Evolutionary conservation across 2,329 filamentous ascomycete genomes (phyloP).

Genomic region (Chrysosporium queenslandicum): DNA sequence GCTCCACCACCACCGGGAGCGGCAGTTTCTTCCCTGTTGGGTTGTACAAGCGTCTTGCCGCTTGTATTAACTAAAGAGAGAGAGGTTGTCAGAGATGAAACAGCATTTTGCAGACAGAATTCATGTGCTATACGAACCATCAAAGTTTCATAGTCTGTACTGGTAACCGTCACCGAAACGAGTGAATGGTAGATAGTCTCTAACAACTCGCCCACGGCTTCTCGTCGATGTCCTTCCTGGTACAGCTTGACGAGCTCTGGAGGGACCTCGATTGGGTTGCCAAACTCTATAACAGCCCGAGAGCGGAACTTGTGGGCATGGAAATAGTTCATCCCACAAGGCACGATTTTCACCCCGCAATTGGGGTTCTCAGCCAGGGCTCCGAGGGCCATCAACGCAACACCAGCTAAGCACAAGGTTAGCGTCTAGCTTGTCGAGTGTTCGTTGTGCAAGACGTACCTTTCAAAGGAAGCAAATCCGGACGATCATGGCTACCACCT

Average conservation of each 20-base stretch:
- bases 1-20: conserved; percentile 81
- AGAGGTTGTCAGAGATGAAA: conserved; percentile 23
- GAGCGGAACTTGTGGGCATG: conserved; percentile 98
- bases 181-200: conserved; percentile 79
- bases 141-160: conserved; percentile 88
- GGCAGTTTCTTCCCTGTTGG: conserved; percentile 89
- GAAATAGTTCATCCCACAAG: conserved; percentile 99
- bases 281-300: conserved; percentile 90
- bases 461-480: conserved; percentile 83
- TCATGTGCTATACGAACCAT: conserved; percentile 48
- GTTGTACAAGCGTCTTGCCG: conserved; percentile 84
- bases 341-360: conserved; percentile 86
- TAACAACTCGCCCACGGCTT: conserved; percentile 75
- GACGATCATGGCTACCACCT: conserved; percentile 89
- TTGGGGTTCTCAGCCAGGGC: conserved; percentile 75
- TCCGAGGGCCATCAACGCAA: conserved; percentile 95
- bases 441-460: conserved; percentile 27
- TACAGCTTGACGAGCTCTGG: conserved; percentile 76
- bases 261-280: conserved; percentile 75
- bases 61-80: conserved; percentile 64
- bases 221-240: conserved; percentile 68
- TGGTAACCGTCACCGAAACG: conserved; percentile 78
- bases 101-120: not conserved
- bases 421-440: conserved; percentile 18
- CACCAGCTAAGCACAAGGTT: conserved; percentile 52